A percentile compares a stretch with the other conserved stretches of the same genome.
Evolutionary conservation across 2,329 filamentous ascomycete species (phyloP).

Genomic region (Samsoniella hepiali): DNA sequence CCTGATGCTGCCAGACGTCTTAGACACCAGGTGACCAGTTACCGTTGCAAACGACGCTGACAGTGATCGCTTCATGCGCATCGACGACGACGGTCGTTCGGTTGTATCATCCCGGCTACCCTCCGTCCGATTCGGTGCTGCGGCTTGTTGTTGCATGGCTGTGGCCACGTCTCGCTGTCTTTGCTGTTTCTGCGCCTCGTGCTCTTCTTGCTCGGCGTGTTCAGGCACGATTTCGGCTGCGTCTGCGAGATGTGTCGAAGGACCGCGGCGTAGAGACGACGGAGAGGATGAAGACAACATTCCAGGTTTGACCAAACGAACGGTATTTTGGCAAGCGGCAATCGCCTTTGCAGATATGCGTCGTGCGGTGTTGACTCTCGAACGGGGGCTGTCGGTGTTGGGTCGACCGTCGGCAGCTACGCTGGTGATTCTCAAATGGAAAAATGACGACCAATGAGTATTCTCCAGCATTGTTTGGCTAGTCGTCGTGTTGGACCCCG

Average conservation of each 20-base stretch:
- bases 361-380: slow-evolving; percentile 23
- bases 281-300: slow-evolving; percentile 30
- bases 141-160: neutral
- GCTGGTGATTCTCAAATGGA: slow-evolving; percentile 40
- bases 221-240: slow-evolving; percentile 23
- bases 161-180: neutral
- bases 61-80: slow-evolving; percentile 49
- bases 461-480: slow-evolving; percentile 12
- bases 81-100: slow-evolving; percentile 40
- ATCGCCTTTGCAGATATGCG: slow-evolving; percentile 26
- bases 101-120: slow-evolving; percentile 25
- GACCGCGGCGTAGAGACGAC: neutral
- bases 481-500: neutral
- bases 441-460: slow-evolving; percentile 53
- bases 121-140: neutral
- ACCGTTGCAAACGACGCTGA: slow-evolving; percentile 57
- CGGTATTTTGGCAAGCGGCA: slow-evolving; percentile 22
- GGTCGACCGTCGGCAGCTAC: neutral
- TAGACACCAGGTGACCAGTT: slow-evolving; percentile 54
- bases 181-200: slow-evolving; percentile 14
- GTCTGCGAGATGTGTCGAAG: slow-evolving; percentile 19
- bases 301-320: slow-evolving; percentile 36
- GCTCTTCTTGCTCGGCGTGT: neutral
- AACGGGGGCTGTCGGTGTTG: neutral
- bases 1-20: slow-evolving; percentile 52